Evolutionary conservation across 331 rosid species (phyloP), one percentile per base, ranked within the genome.

Genomic region (Quercus tomentella): DNA sequence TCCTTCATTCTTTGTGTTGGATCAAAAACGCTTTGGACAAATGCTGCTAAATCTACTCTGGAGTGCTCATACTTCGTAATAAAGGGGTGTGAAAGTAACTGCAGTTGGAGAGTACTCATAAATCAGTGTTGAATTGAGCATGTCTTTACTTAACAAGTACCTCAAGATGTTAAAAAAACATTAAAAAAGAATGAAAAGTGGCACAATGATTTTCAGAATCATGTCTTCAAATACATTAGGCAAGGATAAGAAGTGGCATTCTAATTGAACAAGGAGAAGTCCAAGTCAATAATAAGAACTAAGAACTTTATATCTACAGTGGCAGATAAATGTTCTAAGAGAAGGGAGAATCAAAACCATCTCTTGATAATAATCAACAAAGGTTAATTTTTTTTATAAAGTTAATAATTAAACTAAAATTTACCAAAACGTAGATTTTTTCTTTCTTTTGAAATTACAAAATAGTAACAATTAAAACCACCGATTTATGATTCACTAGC

Each of bases 1-100:
- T 95, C 99, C 92, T 90, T 93, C 96, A 95, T 85, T 86, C 89
- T 88, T 81, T 93, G 98, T 7, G 91, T 89, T 81, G 98, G 98
- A 86, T 95, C 96, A 79, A 95, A 95, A 79, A 95, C 98, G 25
- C 90, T 89, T 75, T 89, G 86, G 30, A 93, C 98, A 89, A 87
- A 95, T 76, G 88, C 89, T 9, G 84, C 96, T 62, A 93, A 87
- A 87, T 93, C 98, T 56, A 88, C 87, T 86, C 82, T 70, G 18
- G 81, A 81, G 43, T 84, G 81, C 72, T 88, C 89, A 28, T 88
- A 83, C 84, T 90, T 91, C 23, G 81, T 88, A 75, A 95, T 90
- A 85, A 95, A 95, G 0, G 98, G 94, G 76, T 93, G 97, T 49
- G 82, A 86, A 84, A 95, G 98, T 75, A 95, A 90, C 99, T 95